Conservation (phyloP, 768 basidiomycete species). For the Lepiota subincarnata region DNA sequence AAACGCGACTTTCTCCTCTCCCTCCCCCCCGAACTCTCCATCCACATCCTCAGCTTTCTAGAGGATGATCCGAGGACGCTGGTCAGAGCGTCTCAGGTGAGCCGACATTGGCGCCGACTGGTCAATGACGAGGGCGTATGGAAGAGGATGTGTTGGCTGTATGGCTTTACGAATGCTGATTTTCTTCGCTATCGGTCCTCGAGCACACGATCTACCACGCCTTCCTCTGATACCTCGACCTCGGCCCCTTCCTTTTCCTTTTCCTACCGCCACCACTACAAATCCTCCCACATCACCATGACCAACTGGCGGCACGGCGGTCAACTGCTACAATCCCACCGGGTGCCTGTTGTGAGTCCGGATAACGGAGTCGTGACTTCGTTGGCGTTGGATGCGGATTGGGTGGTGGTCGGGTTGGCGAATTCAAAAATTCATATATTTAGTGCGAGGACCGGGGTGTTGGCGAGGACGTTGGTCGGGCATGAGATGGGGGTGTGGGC, state of each 20-base stretch:
- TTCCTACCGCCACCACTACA: constrained; percentile 71
- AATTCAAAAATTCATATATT: constrained; percentile 85
- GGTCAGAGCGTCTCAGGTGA: constrained; percentile 65
- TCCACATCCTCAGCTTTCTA: constrained; percentile 73
- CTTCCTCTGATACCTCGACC: too few relatives aligned
- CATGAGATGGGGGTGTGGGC: constrained; percentile 94
- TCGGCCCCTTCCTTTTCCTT: constrained; percentile 19
- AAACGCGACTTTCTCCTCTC: constrained; percentile 52
- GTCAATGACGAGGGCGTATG: constrained; percentile 76
- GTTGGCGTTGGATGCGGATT: constrained; percentile 75
- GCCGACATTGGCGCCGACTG: constrained; percentile 65
- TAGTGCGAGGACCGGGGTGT: constrained; percentile 71
- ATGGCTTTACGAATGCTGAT: constrained; percentile 40
- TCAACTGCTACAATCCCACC: constrained; percentile 61
- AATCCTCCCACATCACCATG: constrained; percentile 65
- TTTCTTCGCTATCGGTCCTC: background rate
- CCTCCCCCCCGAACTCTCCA: constrained; percentile 55
- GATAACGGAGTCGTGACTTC: constrained; percentile 78
- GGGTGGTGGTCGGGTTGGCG: constrained; percentile 86
- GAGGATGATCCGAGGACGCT: constrained; percentile 67
- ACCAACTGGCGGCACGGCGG: constrained; percentile 81
- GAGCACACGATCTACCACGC: too few relatives aligned
- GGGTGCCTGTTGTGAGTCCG: constrained; percentile 36
- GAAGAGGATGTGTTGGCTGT: constrained; percentile 65
- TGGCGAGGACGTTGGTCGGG: constrained; percentile 73